A percentile compares a stretch with the other conserved stretches of the same genome.
Evolutionary conservation across 164 flowering plant species (phyloP).

Genomic region (Liriodendron chinense): DNA sequence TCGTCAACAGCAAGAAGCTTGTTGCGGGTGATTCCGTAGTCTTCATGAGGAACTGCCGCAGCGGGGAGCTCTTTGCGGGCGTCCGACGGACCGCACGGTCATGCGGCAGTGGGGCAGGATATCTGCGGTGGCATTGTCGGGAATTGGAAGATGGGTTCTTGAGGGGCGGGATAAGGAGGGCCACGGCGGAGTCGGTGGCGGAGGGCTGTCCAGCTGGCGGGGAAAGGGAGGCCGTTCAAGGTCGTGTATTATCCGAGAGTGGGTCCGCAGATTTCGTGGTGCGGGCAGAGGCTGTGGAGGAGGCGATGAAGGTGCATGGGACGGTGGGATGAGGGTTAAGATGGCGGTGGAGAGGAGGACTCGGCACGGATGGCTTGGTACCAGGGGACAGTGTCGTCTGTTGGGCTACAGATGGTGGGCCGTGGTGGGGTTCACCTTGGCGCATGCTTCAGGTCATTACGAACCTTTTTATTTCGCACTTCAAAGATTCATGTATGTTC

Average conservation of each 20-base stretch:
- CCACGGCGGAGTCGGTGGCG: conserved; percentile 34
- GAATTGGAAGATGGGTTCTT: conserved; percentile 11
- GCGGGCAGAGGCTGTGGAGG: conserved; percentile 52
- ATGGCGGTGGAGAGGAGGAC: conserved; percentile 65
- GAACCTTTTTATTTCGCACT: background rate
- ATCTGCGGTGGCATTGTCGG: background rate
- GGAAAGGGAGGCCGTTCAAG: conserved; percentile 45
- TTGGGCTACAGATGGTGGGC: conserved; percentile 26
- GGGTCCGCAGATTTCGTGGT: conserved; percentile 58
- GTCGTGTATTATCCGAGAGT: conserved; percentile 56
- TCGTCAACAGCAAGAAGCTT: conserved; percentile 69
- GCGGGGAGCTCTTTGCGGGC: conserved; percentile 46
- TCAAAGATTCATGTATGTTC: background rate
- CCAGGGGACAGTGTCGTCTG: conserved; percentile 48
- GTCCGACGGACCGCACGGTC: conserved; percentile 37
- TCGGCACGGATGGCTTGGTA: conserved; percentile 51
- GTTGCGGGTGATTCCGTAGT: conserved; percentile 76
- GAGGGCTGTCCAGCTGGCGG: conserved; percentile 47
- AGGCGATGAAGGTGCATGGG: conserved; percentile 44
- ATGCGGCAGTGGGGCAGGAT: background rate
- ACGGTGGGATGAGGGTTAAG: conserved; percentile 48
- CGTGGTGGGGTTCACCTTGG: conserved; percentile 60
- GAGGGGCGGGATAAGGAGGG: conserved; percentile 30
- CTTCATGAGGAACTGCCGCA: conserved; percentile 42
- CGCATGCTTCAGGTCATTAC: conserved; percentile 60